Conservation (phyloP, 805 yeast species). For the Candida gorgasii region DNA sequence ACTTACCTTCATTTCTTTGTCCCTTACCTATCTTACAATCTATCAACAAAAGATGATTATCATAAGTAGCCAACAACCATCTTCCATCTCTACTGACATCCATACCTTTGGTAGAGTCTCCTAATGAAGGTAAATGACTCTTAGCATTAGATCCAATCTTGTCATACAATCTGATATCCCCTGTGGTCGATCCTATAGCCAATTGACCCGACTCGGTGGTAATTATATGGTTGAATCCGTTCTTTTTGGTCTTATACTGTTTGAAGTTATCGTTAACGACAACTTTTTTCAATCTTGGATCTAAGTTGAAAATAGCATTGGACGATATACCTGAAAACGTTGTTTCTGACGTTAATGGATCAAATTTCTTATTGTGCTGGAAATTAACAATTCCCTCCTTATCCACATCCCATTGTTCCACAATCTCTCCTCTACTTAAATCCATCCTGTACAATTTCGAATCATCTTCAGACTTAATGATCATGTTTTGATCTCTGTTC, state of each 20-base stretch:
- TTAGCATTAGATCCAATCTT: constrained; percentile 74
- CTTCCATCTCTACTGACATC: constrained; percentile 79
- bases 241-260: constrained; percentile 51
- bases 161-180: constrained; percentile 76
- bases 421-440: constrained; percentile 71
- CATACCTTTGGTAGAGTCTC: constrained; percentile 67
- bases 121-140: constrained; percentile 78
- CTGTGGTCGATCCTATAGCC: constrained; percentile 74
- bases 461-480: constrained; percentile 44
- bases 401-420: constrained; percentile 78
- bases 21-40: constrained; percentile 67
- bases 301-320: constrained; percentile 70
- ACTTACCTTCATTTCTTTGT: constrained; percentile 25
- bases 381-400: constrained; percentile 50
- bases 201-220: constrained; percentile 74
- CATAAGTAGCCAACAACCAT: constrained; percentile 81
- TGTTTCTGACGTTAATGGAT: constrained; percentile 72
- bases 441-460: constrained; percentile 69
- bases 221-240: constrained; percentile 57
- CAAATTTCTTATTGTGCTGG: constrained; percentile 72
- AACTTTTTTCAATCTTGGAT: constrained; percentile 71
- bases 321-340: constrained; percentile 70
- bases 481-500: constrained; percentile 66
- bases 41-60: constrained; percentile 65
- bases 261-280: constrained; percentile 51